Evolutionary conservation across 768 basidiomycete genomes (phyloP), one percentile per base, ranked within the genome.

Genomic region (Paxillus rubicundulus): DNA sequence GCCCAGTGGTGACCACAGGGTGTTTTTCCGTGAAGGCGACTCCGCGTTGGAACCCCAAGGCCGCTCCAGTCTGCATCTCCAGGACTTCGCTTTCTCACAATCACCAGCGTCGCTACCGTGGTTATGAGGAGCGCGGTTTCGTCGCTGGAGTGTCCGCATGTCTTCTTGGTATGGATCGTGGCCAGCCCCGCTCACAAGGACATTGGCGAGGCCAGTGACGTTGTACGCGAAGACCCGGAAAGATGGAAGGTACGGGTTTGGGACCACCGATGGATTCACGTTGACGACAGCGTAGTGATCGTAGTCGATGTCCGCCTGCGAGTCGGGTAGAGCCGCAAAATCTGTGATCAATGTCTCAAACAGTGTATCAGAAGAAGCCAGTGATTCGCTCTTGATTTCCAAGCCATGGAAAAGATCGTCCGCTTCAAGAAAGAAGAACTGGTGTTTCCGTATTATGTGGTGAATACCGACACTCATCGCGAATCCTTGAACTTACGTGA

Each of bases 151-250:
- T 32, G 14, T 58, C 49, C 47, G 16, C 17, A 30, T 32, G 12
- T 46, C 47, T 17, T 20, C 30, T 14, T 32, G 34, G 49, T 49
- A 45, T 20, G 53, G 49, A 13, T 52, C 51, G 17, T 49, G 53
- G 9, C 54, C 57, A 33, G 36, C 59, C 16, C 60, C 21, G 17
- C 42, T 27, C 28, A 55, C 47, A 14, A 36, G 32, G 4, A 21
- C 18, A 24, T 49, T 42, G 30, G 33, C 32, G 33, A 43, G 40
- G 37, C 72, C 81, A 1, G 85, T 83, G 20, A 80, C 73, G 65
- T 95, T 95, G 77, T 92, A 95, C 59, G 82, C 75, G 71, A 84
- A 95, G 12, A 94, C 77, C 58, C 92, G 75, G 61, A 94, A 83
- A 14, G 85, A 79, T 3, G 94, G 91, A 44, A 89, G 69, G 71